Base-by-base conservation (phyloP, 345 rosid species). In the Arabis hirsuta region DNA sequence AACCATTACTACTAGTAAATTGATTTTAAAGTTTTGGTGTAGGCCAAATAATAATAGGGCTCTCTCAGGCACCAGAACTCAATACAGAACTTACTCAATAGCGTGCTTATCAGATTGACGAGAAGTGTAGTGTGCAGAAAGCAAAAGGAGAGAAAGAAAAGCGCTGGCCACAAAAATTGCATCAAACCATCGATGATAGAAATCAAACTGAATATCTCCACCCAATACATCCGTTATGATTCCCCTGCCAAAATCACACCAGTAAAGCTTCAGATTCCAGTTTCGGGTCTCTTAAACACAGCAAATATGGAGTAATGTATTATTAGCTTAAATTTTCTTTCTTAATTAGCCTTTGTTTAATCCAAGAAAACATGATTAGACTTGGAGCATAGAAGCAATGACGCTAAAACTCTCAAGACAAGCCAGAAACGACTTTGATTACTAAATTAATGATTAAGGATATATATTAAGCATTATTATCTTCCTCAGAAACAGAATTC, bases 121-220 rank as follows among this genome's bases (percentile, higher is more conserved):
- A 63, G 99, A 95, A 8, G 97, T 91, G 62, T 95, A 88, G 80
- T 95, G 97, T 1, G 96, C 99, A 57, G 99, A 88, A 1, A 95
- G 87, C 77, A 95, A 83, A 67, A 95, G 90, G 60, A 91, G 82
- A 52, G 99, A 95, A 58, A 91, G 96, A 84, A 95, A 90, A 68
- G 97, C 94, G 65, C 97, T 91, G 29, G 99, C 99, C 55, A 88
- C 97, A 65, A 89, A 87, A 61, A 91, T 87, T 12, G 97, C 98
- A 82, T 93, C 98, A 59, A 50, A 91, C 97, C 96, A 95, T 65
- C 96, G 83, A 67, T 95, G 98, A 82, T 92, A 95, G 78, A 92
- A 92, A 81, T 90, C 99, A 57, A 95, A 92, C 82, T 92, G 99
- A 76, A 92, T 92, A 69, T 95, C 98, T 72, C 97, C 98, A 9